These are phyloP conservation scores for Isatis tinctoria DNA, from an alignment of 345 rosid genomes.

Conservation along the genomic window DNA sequence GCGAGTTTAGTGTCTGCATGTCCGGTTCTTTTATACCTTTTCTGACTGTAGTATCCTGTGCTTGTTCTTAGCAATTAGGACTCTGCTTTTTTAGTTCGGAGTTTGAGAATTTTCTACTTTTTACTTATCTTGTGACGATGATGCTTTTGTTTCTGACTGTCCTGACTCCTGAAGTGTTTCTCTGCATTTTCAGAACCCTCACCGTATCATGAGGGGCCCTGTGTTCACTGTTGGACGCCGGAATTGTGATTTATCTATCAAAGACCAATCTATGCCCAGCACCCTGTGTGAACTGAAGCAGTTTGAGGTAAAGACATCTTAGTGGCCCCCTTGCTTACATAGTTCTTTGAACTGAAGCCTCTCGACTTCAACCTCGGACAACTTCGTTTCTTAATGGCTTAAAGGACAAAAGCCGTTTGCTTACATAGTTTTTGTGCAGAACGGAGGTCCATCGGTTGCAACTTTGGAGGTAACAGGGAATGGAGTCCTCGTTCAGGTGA, in stretches of 20 bases:
- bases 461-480: constrained; percentile 69
- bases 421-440: constrained; percentile 43
- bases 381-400: background rate
- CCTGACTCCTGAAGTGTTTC: background rate
- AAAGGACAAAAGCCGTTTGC: background rate
- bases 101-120: background rate
- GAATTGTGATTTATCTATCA: constrained; percentile 64
- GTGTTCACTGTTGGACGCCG: constrained; percentile 79
- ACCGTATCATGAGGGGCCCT: constrained; percentile 52
- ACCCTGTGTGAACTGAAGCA: constrained; percentile 74
- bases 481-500: constrained; percentile 82
- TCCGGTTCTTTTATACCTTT: background rate
- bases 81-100: background rate
- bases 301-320: constrained; percentile 50
- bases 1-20: constrained; percentile 12
- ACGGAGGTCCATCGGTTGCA: constrained; percentile 61
- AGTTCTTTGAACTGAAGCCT: too few relatives aligned
- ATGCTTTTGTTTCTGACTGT: constrained; percentile 17
- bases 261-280: constrained; percentile 57
- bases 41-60: background rate
- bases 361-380: background rate
- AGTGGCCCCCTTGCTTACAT: background rate
- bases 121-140: background rate
- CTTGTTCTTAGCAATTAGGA: background rate
- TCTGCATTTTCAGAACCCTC: constrained; percentile 60